Conservation (phyloP, 345 rosid species). For the Gossypium longicalyx region DNA sequence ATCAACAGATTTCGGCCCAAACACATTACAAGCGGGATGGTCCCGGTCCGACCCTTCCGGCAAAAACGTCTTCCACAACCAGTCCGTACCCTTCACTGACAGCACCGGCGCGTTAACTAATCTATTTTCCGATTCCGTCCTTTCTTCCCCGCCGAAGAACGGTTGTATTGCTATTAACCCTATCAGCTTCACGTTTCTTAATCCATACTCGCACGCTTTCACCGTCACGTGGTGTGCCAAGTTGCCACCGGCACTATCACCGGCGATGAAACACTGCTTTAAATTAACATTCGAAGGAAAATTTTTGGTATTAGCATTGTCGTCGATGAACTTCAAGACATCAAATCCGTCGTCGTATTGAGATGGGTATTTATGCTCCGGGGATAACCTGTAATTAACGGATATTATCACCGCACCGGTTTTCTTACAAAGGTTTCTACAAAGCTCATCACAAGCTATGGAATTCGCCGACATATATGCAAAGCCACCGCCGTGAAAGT, state of each 20-base stretch:
- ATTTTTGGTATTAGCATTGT: neutral
- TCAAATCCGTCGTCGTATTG: constrained; percentile 32
- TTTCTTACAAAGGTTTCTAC: constrained; percentile 12
- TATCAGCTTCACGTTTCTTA: constrained; percentile 9
- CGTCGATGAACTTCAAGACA: constrained; percentile 31
- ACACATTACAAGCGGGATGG: constrained; percentile 25
- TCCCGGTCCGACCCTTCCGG: constrained; percentile 24
- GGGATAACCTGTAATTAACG: constrained; percentile 18
- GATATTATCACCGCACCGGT: constrained; percentile 7
- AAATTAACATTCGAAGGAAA: constrained; percentile 16
- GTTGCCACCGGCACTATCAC: constrained; percentile 43
- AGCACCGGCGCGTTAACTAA: constrained; percentile 5
- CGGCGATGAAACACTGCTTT: constrained; percentile 27
- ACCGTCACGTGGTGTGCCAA: constrained; percentile 39
- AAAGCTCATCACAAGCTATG: neutral
- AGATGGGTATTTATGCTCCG: constrained; percentile 17
- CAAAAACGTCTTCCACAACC: constrained; percentile 27
- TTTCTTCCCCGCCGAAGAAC: constrained; percentile 38
- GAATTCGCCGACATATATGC: neutral
- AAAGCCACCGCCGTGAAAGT: constrained; percentile 19
- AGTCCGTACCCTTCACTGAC: constrained; percentile 17
- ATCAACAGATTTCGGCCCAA: constrained; percentile 9
- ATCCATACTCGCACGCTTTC: constrained; percentile 9
- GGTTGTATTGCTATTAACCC: constrained; percentile 37
- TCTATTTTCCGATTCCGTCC: constrained; percentile 28